Evolutionary conservation across 2,329 filamentous ascomycete species (phyloP), one percentile per base, ranked within the genome.

Genomic region (Colletotrichum noveboracense): DNA sequence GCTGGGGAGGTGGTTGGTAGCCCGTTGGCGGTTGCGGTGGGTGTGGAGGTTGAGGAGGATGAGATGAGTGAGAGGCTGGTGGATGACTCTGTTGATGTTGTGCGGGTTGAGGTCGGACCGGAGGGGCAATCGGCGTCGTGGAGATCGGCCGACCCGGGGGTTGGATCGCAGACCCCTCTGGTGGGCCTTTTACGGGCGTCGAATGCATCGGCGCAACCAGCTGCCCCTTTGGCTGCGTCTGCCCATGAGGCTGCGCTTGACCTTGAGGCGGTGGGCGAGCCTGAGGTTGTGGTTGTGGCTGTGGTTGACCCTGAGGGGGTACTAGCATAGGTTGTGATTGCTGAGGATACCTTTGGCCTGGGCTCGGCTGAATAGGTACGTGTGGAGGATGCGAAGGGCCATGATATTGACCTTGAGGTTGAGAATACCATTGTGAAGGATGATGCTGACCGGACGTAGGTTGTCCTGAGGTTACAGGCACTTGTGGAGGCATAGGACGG

Each of bases 221-320:
- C 38, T 87, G 85, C 3, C 82, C 82, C 34, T 82, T 76, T 66
- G 80, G 77, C 68, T 86, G 86, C 60, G 85, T 83, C 24, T 82
- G 82, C 36, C 60, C 55, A 36, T 77, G 48, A 18, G 64, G 56
- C 34, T 70, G 74, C 14, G 58, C 21, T 24, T 73, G 77, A 21
- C 24, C 82, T 38, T 66, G 62, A 12, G 56, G 78, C 38, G 80
- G 81, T 48, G 78, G 32, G 48, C 80, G 82, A 28, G 78, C 70
- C 55, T 78, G 78, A 60, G 48, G n/a, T 60, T 69, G 30, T 14
- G 68, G 30, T 60, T 76, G 76, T 13, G 58, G 32, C 62, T 76
- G 64, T 6, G 52, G 43, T 24, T 77, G 66, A 24, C 26, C 36
- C 21, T 77, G 76, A 21, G 75, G 73, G 16, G 74, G 60, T 21